Evolutionary conservation across 176 grass and related monocot genomes (phyloP), one percentile per base, ranked within the genome.

Genomic region (Poa pratensis): DNA sequence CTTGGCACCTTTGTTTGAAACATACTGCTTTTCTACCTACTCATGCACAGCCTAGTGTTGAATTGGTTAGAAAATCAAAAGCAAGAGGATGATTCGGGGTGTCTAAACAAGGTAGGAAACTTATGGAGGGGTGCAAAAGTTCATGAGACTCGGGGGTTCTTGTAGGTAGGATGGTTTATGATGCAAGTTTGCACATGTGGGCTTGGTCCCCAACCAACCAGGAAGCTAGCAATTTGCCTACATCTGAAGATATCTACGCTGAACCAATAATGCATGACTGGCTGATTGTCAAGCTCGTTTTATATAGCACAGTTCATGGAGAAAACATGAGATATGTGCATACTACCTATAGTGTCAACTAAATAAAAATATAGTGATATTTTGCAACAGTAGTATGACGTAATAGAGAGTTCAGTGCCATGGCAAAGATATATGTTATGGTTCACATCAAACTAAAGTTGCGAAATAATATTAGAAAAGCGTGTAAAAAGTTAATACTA

Each of bases 251-350:
- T 84, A 84, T 46, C 76, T 57, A 57, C 0, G 11, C 48, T 80
- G 39, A 75, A 89, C 53, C 58, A 65, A 88, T 58, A 82, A 76
- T 20, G 19, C 37, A 42, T 84, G 45, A 30, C 45, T 22, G 72
- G 46, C 45, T 27, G 45, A 19, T 34, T 67, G 19, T 42, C 66
- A 15, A 84, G 23, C 24, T 80, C 19, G 66, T 26, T 37, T 68
- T 77, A 9, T 73, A 46, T 35, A 75, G 49, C 76, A 57, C 20
- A 75, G 27, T 89, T 45, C 67, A 74, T 75, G 69, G 26, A 67
- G 48, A 66, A 71, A 70, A 67, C 67, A 43, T 67, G 35, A n/a
- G n/a, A 67, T 75, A 22, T 20, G 32, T 34, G 6, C 32, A 48
- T 37, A 37, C 35, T 37, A 61, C 69, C 22, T 26, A 22, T 66